Percentiles rank a stretch among this genome's conserved stretches.
Conservation (phyloP, 768 basidiomycete species). For the Coprinopsis sp. region DNA sequence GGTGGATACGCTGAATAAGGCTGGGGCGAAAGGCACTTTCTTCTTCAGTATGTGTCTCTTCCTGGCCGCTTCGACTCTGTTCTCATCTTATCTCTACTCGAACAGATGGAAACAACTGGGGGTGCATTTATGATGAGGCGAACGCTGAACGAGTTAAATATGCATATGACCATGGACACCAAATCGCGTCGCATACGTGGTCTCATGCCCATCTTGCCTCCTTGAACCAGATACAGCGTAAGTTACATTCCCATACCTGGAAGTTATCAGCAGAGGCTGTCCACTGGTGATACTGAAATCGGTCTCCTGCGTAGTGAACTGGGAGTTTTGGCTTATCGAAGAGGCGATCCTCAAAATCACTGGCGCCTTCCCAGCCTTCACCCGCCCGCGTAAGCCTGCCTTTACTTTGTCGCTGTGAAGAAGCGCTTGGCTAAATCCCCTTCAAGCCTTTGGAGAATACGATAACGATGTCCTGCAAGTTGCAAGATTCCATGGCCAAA, state of each 20-base stretch:
- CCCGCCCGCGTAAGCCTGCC: constrained; percentile 38
- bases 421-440: not conserved
- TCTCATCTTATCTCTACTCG: not conserved
- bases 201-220: constrained; percentile 20
- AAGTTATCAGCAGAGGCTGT: too few relatives aligned
- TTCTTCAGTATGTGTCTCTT: constrained; percentile 22
- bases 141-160: constrained; percentile 14
- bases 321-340: constrained; percentile 4
- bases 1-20: constrained; percentile 17
- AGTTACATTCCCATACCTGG: too few relatives aligned
- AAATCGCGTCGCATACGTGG: constrained; percentile 30
- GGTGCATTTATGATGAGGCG: constrained; percentile 22
- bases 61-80: too few relatives aligned
- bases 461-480: constrained; percentile 14
- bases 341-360: constrained; percentile 35
- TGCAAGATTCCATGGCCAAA: constrained; percentile 14
- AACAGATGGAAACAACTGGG: constrained; percentile 20
- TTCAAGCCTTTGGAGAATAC: constrained; percentile 16
- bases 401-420: not conserved
- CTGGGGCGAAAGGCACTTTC: constrained; percentile 28
- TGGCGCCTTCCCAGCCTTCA: constrained; percentile 35
- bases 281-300: not conserved
- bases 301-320: not conserved
- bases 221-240: constrained; percentile 13
- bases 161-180: constrained; percentile 22